Evolutionary conservation across 176 grass and related monocot genomes (phyloP).

Genomic region (Elymus sibiricus): DNA sequence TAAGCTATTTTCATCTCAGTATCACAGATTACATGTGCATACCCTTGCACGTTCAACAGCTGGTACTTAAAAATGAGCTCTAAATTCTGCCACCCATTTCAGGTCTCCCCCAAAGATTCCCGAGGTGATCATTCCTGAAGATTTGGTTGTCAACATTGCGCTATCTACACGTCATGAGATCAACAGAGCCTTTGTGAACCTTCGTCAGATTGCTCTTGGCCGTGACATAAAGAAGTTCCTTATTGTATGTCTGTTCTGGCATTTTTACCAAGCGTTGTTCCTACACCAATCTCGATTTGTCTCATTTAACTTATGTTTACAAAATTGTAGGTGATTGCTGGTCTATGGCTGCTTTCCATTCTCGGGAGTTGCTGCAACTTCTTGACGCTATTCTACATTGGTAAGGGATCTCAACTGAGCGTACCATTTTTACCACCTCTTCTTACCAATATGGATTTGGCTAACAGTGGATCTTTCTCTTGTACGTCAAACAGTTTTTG

Average conservation of each 20-base stretch:
- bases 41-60: not conserved
- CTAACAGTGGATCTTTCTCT: constrained; percentile 2
- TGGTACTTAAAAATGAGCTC: not conserved
- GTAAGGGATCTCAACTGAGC: constrained; percentile 45
- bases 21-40: not conserved
- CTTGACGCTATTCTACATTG: constrained; percentile 86
- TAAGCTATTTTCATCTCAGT: constrained; percentile 19
- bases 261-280: not conserved
- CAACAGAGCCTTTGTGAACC: constrained; percentile 61
- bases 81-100: constrained; percentile 20
- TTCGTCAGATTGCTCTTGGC: constrained; percentile 74
- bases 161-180: constrained; percentile 65
- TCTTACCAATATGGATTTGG: not conserved
- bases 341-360: constrained; percentile 83
- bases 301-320: not conserved
- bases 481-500: constrained; percentile 52
- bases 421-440: not conserved
- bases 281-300: not conserved
- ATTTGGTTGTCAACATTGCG: constrained; percentile 58
- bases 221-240: constrained; percentile 88
- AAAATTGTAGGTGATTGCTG: constrained; percentile 70
- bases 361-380: constrained; percentile 78
- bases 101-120: constrained; percentile 71
- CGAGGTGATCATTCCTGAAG: constrained; percentile 67
- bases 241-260: constrained; percentile 44